These are phyloP conservation scores for Curvularia hawaiiensis DNA, from an alignment of 2,329 filamentous ascomycete species.

Conservation along the genomic window DNA sequence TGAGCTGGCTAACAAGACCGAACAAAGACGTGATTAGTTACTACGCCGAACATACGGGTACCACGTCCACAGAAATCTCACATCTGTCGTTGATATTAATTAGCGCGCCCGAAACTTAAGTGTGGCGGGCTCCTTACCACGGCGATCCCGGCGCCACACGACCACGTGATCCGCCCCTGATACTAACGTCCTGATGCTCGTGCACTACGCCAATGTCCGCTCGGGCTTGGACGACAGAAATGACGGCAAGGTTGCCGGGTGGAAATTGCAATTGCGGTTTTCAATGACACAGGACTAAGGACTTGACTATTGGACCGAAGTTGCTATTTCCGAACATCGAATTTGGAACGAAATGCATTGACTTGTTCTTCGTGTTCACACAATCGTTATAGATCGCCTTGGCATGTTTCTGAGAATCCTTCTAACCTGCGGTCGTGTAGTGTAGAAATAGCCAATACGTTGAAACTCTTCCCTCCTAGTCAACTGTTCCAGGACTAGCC, in stretches of 20 bases:
- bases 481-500: neutral
- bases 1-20: neutral
- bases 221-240: neutral
- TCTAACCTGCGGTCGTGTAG: neutral
- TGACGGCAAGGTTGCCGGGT: neutral
- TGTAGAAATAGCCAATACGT: slow-evolving; percentile 5
- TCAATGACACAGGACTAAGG: neutral
- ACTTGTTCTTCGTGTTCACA: neutral
- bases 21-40: neutral
- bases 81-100: neutral
- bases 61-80: neutral
- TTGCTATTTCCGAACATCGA: neutral
- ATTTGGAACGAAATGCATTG: neutral
- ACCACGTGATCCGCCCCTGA: slow-evolving; percentile 5
- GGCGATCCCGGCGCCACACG: slow-evolving; percentile 13
- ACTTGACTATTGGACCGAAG: neutral
- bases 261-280: neutral
- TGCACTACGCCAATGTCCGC: neutral
- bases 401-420: slow-evolving; percentile 12
- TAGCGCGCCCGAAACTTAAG: neutral
- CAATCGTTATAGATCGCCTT: neutral
- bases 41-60: neutral
- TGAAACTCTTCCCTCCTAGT: neutral
- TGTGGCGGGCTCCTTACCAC: neutral
- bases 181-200: neutral